Conservation (phyloP, 768 basidiomycete species). For the Mycena floridula region DNA sequence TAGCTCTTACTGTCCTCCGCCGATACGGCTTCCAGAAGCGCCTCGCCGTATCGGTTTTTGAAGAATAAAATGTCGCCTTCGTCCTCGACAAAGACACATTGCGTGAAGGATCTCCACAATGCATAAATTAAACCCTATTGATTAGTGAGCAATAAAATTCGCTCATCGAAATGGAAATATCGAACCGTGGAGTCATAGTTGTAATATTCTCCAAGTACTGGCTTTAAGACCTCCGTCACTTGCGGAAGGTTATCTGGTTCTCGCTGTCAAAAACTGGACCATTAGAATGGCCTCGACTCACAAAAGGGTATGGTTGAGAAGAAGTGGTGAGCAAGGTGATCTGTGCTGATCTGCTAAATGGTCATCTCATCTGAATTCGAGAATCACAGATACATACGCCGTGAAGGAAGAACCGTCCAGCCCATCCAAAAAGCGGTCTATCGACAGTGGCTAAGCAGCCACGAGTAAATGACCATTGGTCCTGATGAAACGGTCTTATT, state of each 20-base stretch:
- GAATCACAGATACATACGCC: slow-evolving; percentile 19
- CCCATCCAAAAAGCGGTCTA: slow-evolving; percentile 54
- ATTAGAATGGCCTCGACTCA: slow-evolving; percentile 22
- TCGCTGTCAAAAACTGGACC: neutral
- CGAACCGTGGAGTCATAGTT: slow-evolving; percentile 51
- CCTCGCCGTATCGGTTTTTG: slow-evolving; percentile 41
- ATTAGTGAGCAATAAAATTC: neutral
- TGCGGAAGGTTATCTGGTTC: slow-evolving; percentile 42
- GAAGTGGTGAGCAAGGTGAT: slow-evolving; percentile 57
- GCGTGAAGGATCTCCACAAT: slow-evolving; percentile 53
- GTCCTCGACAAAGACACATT: slow-evolving; percentile 52
- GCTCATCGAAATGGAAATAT: slow-evolving; percentile 8
- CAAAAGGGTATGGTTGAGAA: slow-evolving; percentile 57
- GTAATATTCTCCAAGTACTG: slow-evolving; percentile 40
- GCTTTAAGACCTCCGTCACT: slow-evolving; percentile 40
- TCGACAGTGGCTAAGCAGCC: slow-evolving; percentile 59
- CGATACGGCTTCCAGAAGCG: slow-evolving; percentile 19
- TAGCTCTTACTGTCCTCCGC: too few relatives aligned
- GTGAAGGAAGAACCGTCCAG: slow-evolving; percentile 51
- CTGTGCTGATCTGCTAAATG: slow-evolving; percentile 30
- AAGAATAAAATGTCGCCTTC: slow-evolving; percentile 52
- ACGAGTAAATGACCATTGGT: slow-evolving; percentile 53
- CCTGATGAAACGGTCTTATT: slow-evolving; percentile 14
- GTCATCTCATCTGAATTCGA: neutral
- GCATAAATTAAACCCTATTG: slow-evolving; percentile 17